Conservation (phyloP, 78 protist species). For the Anaeramoeba flamelloides region DNA sequence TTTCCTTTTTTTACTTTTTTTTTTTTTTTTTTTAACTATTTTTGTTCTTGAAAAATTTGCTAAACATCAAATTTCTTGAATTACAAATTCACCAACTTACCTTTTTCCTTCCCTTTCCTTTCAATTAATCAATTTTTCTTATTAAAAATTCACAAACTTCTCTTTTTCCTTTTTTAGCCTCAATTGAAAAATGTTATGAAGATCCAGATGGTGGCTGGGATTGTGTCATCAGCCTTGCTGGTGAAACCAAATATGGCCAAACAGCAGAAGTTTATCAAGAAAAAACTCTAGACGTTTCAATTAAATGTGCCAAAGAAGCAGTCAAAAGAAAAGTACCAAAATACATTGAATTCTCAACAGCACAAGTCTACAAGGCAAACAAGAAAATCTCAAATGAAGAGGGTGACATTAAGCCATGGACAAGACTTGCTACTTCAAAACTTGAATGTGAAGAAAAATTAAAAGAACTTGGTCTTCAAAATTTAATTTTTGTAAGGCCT, state of each 20-base stretch:
- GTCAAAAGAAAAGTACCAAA: constrained; percentile 30
- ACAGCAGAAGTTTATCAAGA: constrained; percentile 50
- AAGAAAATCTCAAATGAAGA: constrained; percentile 51
- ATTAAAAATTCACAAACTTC: too few relatives aligned
- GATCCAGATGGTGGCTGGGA: too few relatives aligned
- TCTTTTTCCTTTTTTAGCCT: too few relatives aligned
- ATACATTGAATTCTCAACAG: constrained; percentile 74
- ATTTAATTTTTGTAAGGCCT: constrained; percentile 78
- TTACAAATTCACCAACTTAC: constrained; percentile 1
- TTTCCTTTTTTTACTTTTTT: not conserved
- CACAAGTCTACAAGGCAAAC: constrained; percentile 58
- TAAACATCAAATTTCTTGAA: not conserved
- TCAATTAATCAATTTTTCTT: not conserved
- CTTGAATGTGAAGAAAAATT: constrained; percentile 53
- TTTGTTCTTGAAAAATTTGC: not conserved
- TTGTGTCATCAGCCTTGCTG: constrained; percentile 70
- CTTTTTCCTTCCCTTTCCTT: not conserved
- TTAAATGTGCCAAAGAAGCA: constrained; percentile 37
- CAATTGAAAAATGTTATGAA: too few relatives aligned
- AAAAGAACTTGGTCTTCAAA: too few relatives aligned
- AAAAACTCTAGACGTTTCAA: constrained; percentile 27
- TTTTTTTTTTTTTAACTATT: not conserved
- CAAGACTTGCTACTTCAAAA: constrained; percentile 41
- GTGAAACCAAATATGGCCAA: constrained; percentile 66
- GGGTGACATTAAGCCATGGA: constrained; percentile 59